Conservation (phyloP, 106 monocot genomes). For the Dendrobium chrysotoxum region DNA sequence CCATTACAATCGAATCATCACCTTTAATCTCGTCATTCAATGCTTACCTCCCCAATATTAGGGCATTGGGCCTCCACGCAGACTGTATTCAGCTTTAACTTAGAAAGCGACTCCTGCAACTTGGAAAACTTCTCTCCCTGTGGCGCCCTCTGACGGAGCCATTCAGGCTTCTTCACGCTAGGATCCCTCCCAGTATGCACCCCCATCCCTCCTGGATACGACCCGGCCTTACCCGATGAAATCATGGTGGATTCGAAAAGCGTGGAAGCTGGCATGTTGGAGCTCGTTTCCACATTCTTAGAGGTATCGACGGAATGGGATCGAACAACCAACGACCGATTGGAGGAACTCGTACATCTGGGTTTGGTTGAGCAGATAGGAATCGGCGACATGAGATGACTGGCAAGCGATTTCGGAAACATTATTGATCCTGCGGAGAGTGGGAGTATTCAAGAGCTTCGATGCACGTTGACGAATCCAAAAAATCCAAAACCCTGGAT, state of each 20-base stretch:
- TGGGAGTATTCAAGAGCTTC: not conserved
- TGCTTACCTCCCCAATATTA: slow-evolving; percentile 85
- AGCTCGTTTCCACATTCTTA: not conserved
- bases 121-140: slow-evolving; percentile 75
- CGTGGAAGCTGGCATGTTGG: slow-evolving; percentile 10
- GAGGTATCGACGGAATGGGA: slow-evolving; percentile 18
- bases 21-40: not conserved
- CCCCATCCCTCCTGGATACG: slow-evolving; percentile 64
- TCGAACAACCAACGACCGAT: slow-evolving; percentile 11
- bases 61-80: slow-evolving; percentile 98
- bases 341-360: not conserved
- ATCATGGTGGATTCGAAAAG: slow-evolving; percentile 22
- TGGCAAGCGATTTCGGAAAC: slow-evolving; percentile 23
- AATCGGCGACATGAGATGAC: slow-evolving; percentile 17
- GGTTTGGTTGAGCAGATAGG: slow-evolving; percentile 9
- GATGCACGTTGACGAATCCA: too few relatives aligned
- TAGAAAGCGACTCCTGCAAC: slow-evolving; percentile 61
- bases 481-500: too few relatives aligned
- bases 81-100: slow-evolving; percentile 88
- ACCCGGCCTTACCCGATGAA: slow-evolving; percentile 11
- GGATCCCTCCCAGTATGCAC: slow-evolving; percentile 60
- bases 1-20: not conserved
- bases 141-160: slow-evolving; percentile 90
- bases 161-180: slow-evolving; percentile 33
- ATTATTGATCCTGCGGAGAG: slow-evolving; percentile 4